Evolutionary conservation across 2,329 filamentous ascomycete species (phyloP), one percentile per base, ranked within the genome.

Genomic region (Monosporascus sp.): DNA sequence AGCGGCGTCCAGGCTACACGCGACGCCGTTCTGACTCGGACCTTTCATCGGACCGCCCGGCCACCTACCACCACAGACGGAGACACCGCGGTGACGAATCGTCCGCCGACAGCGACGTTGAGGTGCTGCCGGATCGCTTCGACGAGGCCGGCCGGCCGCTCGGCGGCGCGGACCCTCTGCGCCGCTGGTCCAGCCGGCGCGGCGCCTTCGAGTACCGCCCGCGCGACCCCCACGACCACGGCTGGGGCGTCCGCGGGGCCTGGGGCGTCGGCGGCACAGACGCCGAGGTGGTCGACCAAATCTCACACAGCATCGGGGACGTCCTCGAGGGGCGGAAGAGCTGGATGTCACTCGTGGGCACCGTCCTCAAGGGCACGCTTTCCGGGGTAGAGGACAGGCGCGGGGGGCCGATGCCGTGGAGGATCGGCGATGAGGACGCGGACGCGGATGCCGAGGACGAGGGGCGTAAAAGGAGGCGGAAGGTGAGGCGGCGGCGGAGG

Each of bases 101-200:
- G 6, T 20, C 17, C 38, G 18, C 59, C 6, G 60, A 62, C 6
- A 56, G 57, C n/a, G 62, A 64, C 7, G 48, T 68, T 25, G 64
- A 67, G 44, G 58, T 60, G 24, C 49, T 68, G n/a, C 66, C 66
- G n/a, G 61, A 64, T 27, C 63, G 65, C 25, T 69, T 69, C 38
- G 65, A 68, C 45, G 37, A 57, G 15, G 59, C 59, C 1, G 65
- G 66, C 2, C 57, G 53, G 31, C 63, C 60, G 2, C 49, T 67
- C 22, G 37, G 41, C 14, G 18, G 51, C 47, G 43, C 14, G 1
- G 41, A 49, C 31, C n/a, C 44, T 31, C 53, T 37, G 17, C 51
- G 55, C 22, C 35, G 39, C 20, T 52, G 50, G 20, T 38, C 57
- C 18, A 54, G 50, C 14, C 54, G 57, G 27, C 54, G 49, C n/a